These are phyloP conservation scores for Castanospermum australe DNA, from an alignment of 306 rosid genomes.

Conservation along the genomic window DNA sequence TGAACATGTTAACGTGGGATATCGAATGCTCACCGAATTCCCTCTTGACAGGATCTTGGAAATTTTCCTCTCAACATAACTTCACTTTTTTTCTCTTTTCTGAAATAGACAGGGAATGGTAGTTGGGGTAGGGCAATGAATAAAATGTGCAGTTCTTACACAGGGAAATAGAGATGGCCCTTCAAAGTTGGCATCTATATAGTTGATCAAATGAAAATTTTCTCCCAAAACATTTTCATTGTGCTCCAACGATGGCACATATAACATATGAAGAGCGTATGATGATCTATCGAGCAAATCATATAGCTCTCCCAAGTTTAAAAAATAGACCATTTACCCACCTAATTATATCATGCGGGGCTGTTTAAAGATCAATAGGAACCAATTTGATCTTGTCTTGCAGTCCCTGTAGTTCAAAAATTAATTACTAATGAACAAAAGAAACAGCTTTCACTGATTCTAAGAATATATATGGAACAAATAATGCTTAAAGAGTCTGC, in stretches of 20 bases:
- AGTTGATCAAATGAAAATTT: background rate
- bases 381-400: conserved; percentile 55
- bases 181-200: background rate
- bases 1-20: conserved; percentile 34
- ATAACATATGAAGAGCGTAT: background rate
- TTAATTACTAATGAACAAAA: background rate
- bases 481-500: background rate
- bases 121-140: too few relatives aligned
- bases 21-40: conserved; percentile 47
- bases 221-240: background rate
- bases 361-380: conserved; percentile 46
- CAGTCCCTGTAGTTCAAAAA: conserved; percentile 39
- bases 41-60: conserved; percentile 46
- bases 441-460: background rate
- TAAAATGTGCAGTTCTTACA: background rate
- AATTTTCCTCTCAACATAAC: background rate
- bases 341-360: conserved; percentile 65
- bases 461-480: background rate
- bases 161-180: background rate
- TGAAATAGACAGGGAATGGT: too few relatives aligned
- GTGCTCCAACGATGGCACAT: background rate
- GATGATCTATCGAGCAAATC: background rate
- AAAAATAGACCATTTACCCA: too few relatives aligned
- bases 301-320: background rate
- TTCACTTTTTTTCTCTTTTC: background rate